These are phyloP conservation scores for Lasiodiplodia gonubiensis DNA, from an alignment of 2,329 filamentous ascomycete species.

Conservation along the genomic window DNA sequence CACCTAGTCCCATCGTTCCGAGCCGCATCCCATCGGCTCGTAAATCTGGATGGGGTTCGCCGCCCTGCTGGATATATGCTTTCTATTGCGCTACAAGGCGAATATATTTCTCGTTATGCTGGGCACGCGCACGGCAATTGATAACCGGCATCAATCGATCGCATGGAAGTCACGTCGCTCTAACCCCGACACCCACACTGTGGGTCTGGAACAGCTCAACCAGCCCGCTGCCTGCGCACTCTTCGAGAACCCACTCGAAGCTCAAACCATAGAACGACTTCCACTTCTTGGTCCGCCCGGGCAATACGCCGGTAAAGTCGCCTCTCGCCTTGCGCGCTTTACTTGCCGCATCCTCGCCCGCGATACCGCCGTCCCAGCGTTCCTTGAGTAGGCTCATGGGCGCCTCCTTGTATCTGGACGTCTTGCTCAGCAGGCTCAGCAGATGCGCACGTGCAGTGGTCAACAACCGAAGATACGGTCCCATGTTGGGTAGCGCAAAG, in stretches of 20 bases:
- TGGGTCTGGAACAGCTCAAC: conserved; percentile 78
- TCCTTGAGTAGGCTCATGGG: conserved; percentile 68
- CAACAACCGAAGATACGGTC: conserved; percentile 70
- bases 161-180: conserved; percentile 35
- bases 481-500: conserved; percentile 70
- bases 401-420: conserved; percentile 66
- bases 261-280: conserved; percentile 70
- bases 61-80: neutral
- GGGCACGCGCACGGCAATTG: conserved; percentile 5
- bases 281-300: conserved; percentile 72
- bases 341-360: conserved; percentile 52
- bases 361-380: conserved; percentile 73
- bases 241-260: conserved; percentile 74
- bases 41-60: too few relatives aligned
- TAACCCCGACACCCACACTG: conserved; percentile 71
- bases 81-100: neutral
- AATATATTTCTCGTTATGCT: neutral
- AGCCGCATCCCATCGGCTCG: neutral
- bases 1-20: conserved; percentile 5
- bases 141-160: neutral
- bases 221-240: conserved; percentile 72
- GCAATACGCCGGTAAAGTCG: conserved; percentile 63
- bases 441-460: conserved; percentile 67
- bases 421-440: conserved; percentile 61
- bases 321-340: conserved; percentile 60